These are phyloP conservation scores for Nadsonia commutata DNA, from an alignment of 1,139 yeast species.

Conservation along the genomic window DNA sequence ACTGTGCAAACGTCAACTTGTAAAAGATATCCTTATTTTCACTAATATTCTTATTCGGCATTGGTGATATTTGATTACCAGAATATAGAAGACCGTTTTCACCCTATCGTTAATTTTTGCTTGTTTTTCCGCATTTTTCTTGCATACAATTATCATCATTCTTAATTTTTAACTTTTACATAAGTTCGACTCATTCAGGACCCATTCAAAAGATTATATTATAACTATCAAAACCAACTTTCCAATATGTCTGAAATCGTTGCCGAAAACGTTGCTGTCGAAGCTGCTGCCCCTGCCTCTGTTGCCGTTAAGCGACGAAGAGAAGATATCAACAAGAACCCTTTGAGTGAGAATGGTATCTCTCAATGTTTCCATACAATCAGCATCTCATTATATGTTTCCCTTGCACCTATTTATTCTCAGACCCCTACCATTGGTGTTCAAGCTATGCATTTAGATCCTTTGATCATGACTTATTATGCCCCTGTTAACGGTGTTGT, in stretches of 20 bases:
- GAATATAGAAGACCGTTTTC: too few relatives aligned
- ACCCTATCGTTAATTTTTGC: too few relatives aligned
- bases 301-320: conserved; percentile 4
- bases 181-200: too few relatives aligned
- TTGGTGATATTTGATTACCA: too few relatives aligned
- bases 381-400: conserved; percentile 55
- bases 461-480: conserved; percentile 72
- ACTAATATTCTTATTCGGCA: too few relatives aligned
- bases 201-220: too few relatives aligned
- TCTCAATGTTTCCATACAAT: conserved; percentile 53
- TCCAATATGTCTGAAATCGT: neutral
- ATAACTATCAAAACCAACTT: too few relatives aligned
- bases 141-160: too few relatives aligned
- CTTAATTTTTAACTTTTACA: too few relatives aligned
- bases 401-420: conserved; percentile 70
- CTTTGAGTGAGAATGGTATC: conserved; percentile 21
- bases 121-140: too few relatives aligned
- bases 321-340: conserved; percentile 14
- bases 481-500: conserved; percentile 68
- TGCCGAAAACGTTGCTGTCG: neutral
- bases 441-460: conserved; percentile 77
- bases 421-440: conserved; percentile 62
- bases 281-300: neutral
- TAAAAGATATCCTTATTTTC: too few relatives aligned
- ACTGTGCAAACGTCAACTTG: neutral